Percentiles rank a stretch among this genome's conserved stretches.
Conservation (phyloP, 805 yeast species). For the Cyberlindnera xishuangbannaensis region DNA sequence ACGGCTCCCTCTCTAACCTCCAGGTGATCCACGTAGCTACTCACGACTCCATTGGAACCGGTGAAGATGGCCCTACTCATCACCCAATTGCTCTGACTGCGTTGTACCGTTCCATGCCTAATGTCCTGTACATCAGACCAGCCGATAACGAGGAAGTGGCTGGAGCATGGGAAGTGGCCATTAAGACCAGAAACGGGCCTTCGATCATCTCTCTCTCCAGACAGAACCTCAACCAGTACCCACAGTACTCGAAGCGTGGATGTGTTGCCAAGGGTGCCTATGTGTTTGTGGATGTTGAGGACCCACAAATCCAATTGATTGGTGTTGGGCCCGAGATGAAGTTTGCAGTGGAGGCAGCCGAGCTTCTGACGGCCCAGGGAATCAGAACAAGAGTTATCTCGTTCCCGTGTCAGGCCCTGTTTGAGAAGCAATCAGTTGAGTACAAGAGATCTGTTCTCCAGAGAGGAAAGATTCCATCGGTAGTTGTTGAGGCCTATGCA, state of each 20-base stretch:
- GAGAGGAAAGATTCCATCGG: conserved; percentile 77
- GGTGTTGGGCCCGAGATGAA: conserved; percentile 92
- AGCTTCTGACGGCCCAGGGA: conserved; percentile 58
- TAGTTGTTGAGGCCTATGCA: conserved; percentile 90
- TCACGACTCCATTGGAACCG: conserved; percentile 83
- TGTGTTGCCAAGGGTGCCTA: conserved; percentile 94
- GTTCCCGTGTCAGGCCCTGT: conserved; percentile 85
- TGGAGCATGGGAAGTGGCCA: conserved; percentile 68
- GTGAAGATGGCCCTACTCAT: conserved; percentile 92
- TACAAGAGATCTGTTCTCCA: conserved; percentile 85
- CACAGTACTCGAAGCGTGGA: conserved; percentile 77
- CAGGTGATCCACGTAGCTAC: conserved; percentile 85
- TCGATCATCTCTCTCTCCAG: conserved; percentile 71
- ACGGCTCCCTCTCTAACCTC: conserved; percentile 74
- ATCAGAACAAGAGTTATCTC: conserved; percentile 79
- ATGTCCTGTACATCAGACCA: conserved; percentile 82
- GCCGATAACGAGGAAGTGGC: conserved; percentile 87
- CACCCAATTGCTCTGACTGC: conserved; percentile 86
- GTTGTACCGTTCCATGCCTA: conserved; percentile 79
- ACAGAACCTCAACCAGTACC: conserved; percentile 88
- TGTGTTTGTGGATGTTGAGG: conserved; percentile 53
- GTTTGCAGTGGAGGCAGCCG: conserved; percentile 74
- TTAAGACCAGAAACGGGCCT: conserved; percentile 59
- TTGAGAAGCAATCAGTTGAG: conserved; percentile 72
- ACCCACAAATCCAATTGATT: conserved; percentile 68